These are phyloP conservation scores for Beauveria scarabaeidicola DNA, from an alignment of 2,329 filamentous ascomycete species.

Conservation along the genomic window DNA sequence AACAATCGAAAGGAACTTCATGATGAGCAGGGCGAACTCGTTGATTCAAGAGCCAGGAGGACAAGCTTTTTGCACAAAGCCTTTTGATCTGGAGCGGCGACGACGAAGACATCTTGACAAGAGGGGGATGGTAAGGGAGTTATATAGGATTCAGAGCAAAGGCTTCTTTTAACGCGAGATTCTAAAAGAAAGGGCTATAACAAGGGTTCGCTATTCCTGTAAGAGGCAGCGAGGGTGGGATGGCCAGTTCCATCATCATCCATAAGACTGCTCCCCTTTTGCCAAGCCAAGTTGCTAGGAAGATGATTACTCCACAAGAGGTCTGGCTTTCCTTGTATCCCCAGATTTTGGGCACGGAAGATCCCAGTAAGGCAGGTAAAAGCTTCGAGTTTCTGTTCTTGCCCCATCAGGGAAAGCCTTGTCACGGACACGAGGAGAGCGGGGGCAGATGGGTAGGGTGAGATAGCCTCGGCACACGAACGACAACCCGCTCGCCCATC, in stretches of 20 bases:
- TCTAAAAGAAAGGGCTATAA: no score
- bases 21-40: neutral
- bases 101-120: neutral
- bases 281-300: neutral
- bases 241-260: no score
- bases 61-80: neutral
- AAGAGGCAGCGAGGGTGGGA: neutral
- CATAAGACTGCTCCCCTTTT: neutral
- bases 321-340: neutral
- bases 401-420: neutral
- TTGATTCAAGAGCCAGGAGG: neutral
- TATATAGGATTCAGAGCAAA: neutral
- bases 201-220: neutral
- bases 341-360: no score
- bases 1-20: slow-evolving; percentile 5
- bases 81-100: neutral
- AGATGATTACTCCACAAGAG: neutral
- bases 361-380: no score
- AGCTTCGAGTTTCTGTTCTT: no score
- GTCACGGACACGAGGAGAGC: neutral
- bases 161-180: neutral
- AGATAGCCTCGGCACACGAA: slow-evolving; percentile 7
- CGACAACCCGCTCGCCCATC: neutral
- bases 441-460: slow-evolving; percentile 2
- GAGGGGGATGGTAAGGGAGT: neutral